phyloP scores from a whole-genome alignment of 1,139 yeast genomes.

The Saccharomyces hybrid region DNA sequence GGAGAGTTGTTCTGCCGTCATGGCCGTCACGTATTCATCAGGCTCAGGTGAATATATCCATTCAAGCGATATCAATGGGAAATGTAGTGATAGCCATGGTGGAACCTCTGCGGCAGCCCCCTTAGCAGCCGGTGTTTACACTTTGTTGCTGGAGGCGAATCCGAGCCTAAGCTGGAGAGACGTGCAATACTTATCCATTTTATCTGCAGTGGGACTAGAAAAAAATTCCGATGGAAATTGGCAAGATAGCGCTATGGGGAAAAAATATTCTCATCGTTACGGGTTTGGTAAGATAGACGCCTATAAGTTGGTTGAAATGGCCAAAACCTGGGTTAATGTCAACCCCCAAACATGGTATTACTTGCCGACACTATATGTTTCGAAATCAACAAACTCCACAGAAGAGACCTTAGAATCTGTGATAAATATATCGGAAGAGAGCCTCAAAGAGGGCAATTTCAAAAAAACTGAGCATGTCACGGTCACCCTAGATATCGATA shows the following conservation, averaged over 20 bases:
- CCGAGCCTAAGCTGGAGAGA: constrained; percentile 95
- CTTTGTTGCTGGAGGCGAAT: constrained; percentile 72
- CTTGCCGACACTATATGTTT: constrained; percentile 29
- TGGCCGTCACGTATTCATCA: constrained; percentile 92
- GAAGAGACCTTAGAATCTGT: constrained; percentile 35
- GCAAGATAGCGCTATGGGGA: constrained; percentile 51
- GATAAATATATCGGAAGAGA: constrained; percentile 43
- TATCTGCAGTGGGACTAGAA: constrained; percentile 57
- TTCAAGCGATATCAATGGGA: constrained; percentile 75
- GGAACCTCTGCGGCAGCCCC: constrained; percentile 99
- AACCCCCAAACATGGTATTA: constrained; percentile 87
- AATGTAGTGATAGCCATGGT: constrained; percentile 72
- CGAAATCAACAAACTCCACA: constrained; percentile 19
- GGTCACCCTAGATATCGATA: constrained; percentile 62
- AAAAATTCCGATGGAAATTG: constrained; percentile 62
- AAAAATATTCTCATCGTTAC: constrained; percentile 70
- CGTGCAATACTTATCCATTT: constrained; percentile 72
- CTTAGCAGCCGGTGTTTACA: constrained; percentile 87
- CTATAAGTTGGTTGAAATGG: constrained; percentile 60
- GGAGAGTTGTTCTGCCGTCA: constrained; percentile 89
- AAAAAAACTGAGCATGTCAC: constrained; percentile 80
- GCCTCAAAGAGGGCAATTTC: constrained; percentile 50
- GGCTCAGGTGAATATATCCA: constrained; percentile 87
- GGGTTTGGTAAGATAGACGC: constrained; percentile 96
- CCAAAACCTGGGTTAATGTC: constrained; percentile 72